Evolutionary conservation across 2,329 filamentous ascomycete genomes (phyloP).

Genomic region (Stemphylium lycopersici): DNA sequence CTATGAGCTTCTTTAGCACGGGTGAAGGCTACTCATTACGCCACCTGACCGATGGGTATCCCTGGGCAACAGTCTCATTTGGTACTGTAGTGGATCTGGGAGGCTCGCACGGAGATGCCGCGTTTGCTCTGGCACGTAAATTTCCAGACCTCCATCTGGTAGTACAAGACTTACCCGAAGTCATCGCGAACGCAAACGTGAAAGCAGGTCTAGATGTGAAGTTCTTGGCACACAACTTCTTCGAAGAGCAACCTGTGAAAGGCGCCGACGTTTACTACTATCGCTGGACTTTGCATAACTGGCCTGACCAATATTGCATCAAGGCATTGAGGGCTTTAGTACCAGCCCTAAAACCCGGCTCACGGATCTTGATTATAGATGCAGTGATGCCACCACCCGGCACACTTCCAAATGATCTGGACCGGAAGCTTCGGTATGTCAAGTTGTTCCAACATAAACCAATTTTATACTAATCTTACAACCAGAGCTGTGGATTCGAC

Average conservation of each 20-base stretch:
- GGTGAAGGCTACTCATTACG: background rate
- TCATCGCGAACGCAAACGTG: slow-evolving; percentile 14
- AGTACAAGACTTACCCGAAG: slow-evolving; percentile 25
- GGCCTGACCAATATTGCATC: slow-evolving; percentile 41
- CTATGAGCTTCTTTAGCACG: slow-evolving; percentile 18
- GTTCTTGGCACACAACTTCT: slow-evolving; percentile 30
- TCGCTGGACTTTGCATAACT: slow-evolving; percentile 51
- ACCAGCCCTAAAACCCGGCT: slow-evolving; percentile 29
- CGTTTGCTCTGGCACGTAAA: slow-evolving; percentile 19
- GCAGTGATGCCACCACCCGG: slow-evolving; percentile 16
- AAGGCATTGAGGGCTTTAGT: slow-evolving; percentile 20
- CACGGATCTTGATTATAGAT: slow-evolving; percentile 25
- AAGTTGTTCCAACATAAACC: background rate
- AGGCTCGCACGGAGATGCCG: slow-evolving; percentile 21
- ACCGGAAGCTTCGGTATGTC: slow-evolving; percentile 5
- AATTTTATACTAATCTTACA: too few relatives aligned
- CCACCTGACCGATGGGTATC: slow-evolving; percentile 3
- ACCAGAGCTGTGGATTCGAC: too few relatives aligned
- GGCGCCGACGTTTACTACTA: slow-evolving; percentile 47
- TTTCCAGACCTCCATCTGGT: slow-evolving; percentile 19
- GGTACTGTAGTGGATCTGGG: slow-evolving; percentile 30
- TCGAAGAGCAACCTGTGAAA: slow-evolving; percentile 24
- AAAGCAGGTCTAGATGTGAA: slow-evolving; percentile 12
- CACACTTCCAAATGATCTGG: slow-evolving; percentile 3
- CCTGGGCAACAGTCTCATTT: slow-evolving; percentile 8